Evolutionary conservation across 2,329 filamentous ascomycete species (phyloP), one percentile per base, ranked within the genome.

Genomic region (Macrophomina tecta): DNA sequence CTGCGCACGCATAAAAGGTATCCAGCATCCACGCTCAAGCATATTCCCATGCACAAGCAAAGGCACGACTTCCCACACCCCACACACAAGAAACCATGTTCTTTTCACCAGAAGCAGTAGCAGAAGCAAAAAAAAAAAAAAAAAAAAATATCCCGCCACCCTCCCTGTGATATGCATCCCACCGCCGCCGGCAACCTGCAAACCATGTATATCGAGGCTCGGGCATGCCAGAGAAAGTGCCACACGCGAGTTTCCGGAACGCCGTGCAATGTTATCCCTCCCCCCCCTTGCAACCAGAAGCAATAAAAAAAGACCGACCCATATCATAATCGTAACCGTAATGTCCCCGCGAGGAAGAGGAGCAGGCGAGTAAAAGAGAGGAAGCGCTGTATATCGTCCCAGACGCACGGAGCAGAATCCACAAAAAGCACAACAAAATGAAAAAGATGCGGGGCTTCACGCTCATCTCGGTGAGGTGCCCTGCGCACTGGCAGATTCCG

Each of bases 291-390:
- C 49, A 52, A 34, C 30, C 38, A 40, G 38, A 40, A 40, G 38
- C 7, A 16, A 45, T 14, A 45, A 45, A 45, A 45, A 16, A 9
- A 45, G 16, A 12, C 16, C 42, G 5, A n/a, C 38, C 23, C 38
- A 34, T 62, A 23, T 48, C 42, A 16, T 62, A 8, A 62, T 62
- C 58, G 58, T 62, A 8, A 62, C 42, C 58, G 58, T 62, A n/a
- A 46, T 8, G 16, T 16, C 32, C 34, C 5, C n/a, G 3, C n/a
- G 16, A 46, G n/a, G 9, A 16, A 46, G 3, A 36, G 14, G 23
- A 23, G 23, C 23, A 23, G 23, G 23, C 23, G 23, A 23, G 23
- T 3, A 23, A 49, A 9, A 62, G 45, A 62, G 45, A 60, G 38
- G 23, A 46, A 23, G 40, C 34, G 52, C 55, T 46, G 38, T 42